These are phyloP conservation scores for Agroathelia rolfsii DNA, from an alignment of 1,284 basidiomycete species.

Conservation along the genomic window DNA sequence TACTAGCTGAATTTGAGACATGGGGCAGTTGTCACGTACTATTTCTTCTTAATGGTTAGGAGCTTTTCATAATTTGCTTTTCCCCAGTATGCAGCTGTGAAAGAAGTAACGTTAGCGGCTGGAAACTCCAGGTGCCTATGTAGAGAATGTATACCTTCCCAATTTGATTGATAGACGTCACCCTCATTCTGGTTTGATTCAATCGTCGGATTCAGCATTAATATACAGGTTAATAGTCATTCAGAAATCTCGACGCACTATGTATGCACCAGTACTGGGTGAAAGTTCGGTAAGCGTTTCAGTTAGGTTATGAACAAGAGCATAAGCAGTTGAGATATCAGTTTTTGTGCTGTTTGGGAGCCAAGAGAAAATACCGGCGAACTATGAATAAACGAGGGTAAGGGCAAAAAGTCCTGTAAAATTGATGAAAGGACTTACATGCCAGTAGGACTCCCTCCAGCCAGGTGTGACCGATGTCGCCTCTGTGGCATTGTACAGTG, in stretches of 20 bases:
- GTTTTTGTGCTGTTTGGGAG: conserved; percentile 31
- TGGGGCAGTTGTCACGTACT: conserved; percentile 27
- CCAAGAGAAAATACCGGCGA: too few relatives aligned
- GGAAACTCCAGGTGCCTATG: conserved; percentile 1
- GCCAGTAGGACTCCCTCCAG: conserved; percentile 37
- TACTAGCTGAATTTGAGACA: not conserved
- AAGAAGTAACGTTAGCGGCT: conserved; percentile 1
- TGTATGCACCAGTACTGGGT: conserved; percentile 39
- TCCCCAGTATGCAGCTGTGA: conserved; percentile 42
- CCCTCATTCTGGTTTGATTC: conserved; percentile 59
- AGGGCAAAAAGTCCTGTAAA: not conserved
- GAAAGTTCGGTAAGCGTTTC: conserved; percentile 34
- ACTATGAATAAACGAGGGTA: too few relatives aligned
- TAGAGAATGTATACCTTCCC: conserved; percentile 25
- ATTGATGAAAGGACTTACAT: conserved; percentile 30
- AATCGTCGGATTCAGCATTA: too few relatives aligned
- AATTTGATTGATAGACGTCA: conserved; percentile 45
- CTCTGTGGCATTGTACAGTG: too few relatives aligned
- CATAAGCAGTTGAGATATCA: conserved; percentile 27
- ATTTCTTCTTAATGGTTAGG: conserved; percentile 42
- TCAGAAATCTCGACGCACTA: too few relatives aligned
- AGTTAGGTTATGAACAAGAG: conserved; percentile 23
- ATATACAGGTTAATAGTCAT: too few relatives aligned
- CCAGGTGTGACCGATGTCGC: conserved; percentile 36
- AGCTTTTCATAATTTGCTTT: conserved; percentile 36